These are phyloP conservation scores for Trichopus zeylanicus DNA, from an alignment of 116 monocot genomes.

Conservation along the genomic window DNA sequence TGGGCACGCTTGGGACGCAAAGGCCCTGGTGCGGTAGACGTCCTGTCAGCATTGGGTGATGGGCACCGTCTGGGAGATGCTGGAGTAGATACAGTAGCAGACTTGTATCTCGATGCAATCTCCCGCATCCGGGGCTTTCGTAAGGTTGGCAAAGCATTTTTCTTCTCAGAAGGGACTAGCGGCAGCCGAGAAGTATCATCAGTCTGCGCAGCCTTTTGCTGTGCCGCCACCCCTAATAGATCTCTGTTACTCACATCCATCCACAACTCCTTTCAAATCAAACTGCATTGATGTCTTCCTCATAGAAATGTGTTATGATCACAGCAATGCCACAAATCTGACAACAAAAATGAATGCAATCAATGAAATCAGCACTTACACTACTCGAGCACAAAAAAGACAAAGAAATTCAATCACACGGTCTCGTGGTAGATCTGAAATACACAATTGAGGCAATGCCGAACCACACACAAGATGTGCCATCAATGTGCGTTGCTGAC, in stretches of 20 bases:
- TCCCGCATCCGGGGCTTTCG: slow-evolving; percentile 30
- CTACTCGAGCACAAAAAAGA: not conserved
- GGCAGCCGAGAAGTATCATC: slow-evolving; percentile 31
- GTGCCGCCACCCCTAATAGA: slow-evolving; percentile 1
- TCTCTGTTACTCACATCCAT: slow-evolving; percentile 42
- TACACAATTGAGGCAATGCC: not conserved
- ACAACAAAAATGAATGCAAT: not conserved
- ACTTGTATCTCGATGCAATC: slow-evolving; percentile 44
- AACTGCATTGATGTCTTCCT: slow-evolving; percentile 40
- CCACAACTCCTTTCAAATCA: slow-evolving; percentile 27
- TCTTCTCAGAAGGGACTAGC: slow-evolving; percentile 50
- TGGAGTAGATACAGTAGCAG: slow-evolving; percentile 2
- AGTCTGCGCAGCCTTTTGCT: slow-evolving; percentile 7
- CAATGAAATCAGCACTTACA: not conserved
- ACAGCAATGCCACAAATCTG: slow-evolving; percentile 11
- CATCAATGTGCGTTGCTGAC: not conserved
- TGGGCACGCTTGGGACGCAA: slow-evolving; percentile 39
- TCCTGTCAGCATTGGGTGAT: slow-evolving; percentile 26
- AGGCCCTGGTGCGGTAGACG: not conserved
- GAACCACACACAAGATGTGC: not conserved
- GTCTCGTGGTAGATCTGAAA: not conserved
- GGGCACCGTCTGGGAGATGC: slow-evolving; percentile 14
- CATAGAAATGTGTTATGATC: slow-evolving; percentile 2
- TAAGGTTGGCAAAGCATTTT: slow-evolving; percentile 27
- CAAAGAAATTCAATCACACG: slow-evolving; percentile 1